Conservation (phyloP, 164 flowering plant species). For the Stephania japonica region DNA sequence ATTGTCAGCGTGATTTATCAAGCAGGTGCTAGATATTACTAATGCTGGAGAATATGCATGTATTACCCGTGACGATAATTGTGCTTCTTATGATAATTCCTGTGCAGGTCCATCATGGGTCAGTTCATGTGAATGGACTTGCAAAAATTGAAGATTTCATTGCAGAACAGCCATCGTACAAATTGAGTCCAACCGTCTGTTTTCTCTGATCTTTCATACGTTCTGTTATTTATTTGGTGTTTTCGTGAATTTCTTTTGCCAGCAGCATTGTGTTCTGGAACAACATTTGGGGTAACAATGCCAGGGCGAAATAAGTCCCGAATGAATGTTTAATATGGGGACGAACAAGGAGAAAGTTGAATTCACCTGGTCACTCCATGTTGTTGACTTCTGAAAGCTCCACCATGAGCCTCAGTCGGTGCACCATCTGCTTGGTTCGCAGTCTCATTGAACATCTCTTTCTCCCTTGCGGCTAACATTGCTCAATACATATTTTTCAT, state of each 20-base stretch:
- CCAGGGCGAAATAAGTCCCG: slow-evolving; percentile 15
- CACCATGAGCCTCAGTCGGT: slow-evolving; percentile 30
- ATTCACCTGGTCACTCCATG: slow-evolving; percentile 28
- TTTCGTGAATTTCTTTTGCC: slow-evolving; percentile 8
- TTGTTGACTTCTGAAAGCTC: slow-evolving; percentile 37
- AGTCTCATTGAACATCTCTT: neutral
- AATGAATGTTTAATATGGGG: neutral
- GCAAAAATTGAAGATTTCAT: slow-evolving; percentile 37
- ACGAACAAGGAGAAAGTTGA: neutral
- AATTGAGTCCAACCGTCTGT: slow-evolving; percentile 27
- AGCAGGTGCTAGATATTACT: neutral
- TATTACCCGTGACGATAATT: neutral
- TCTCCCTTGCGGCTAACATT: neutral
- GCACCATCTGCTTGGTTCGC: slow-evolving; percentile 24
- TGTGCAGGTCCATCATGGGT: slow-evolving; percentile 38
- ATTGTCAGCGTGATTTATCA: neutral
- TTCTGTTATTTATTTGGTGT: slow-evolving; percentile 1
- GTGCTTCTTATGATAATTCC: neutral
- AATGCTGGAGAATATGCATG: neutral
- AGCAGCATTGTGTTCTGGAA: slow-evolving; percentile 30
- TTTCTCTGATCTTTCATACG: slow-evolving; percentile 1
- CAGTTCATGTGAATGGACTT: slow-evolving; percentile 37
- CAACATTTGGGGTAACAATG: slow-evolving; percentile 30
- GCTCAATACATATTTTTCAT: slow-evolving; percentile 1
- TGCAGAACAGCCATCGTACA: slow-evolving; percentile 29